Percentiles rank a stretch among this genome's conserved stretches.
phyloP scores from a whole-genome alignment of 192 early-diverging fungal species.

The Entomortierella chlamydospora region DNA sequence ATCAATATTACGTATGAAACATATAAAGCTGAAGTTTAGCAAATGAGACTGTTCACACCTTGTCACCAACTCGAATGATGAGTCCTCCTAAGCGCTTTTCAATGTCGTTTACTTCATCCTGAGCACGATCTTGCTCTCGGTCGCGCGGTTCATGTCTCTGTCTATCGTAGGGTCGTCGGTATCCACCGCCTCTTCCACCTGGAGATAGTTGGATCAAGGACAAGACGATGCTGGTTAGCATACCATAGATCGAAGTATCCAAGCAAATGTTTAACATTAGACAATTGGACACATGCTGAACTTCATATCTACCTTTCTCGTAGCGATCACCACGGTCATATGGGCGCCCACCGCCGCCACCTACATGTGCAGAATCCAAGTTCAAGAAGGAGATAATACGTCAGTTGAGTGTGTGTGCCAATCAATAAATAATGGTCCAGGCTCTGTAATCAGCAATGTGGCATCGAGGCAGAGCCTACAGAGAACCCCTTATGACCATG shows the following conservation, averaged over 20 bases:
- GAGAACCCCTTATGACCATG: background rate
- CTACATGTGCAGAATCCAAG: background rate
- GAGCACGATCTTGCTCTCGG: slow-evolving; percentile 38
- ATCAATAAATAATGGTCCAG: too few relatives aligned
- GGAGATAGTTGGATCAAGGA: background rate
- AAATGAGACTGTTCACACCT: slow-evolving; percentile 45
- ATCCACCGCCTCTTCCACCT: slow-evolving; percentile 31
- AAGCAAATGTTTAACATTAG: too few relatives aligned
- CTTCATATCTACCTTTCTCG: background rate
- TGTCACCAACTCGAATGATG: slow-evolving; percentile 83
- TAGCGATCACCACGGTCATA: slow-evolving; percentile 11
- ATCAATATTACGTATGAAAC: background rate
- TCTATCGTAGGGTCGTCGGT: slow-evolving; percentile 38
- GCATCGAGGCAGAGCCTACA: too few relatives aligned
- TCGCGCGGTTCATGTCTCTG: slow-evolving; percentile 39
- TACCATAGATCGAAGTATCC: too few relatives aligned
- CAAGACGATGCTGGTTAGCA: too few relatives aligned
- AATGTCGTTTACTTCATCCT: slow-evolving; percentile 69
- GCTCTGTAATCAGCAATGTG: too few relatives aligned
- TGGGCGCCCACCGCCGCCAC: slow-evolving; percentile 32
- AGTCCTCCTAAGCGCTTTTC: slow-evolving; percentile 74
- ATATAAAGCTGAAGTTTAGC: background rate
- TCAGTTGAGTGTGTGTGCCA: too few relatives aligned
- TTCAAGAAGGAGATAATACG: background rate
- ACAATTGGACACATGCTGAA: too few relatives aligned